A percentile compares a stretch with the other conserved stretches of the same genome.
phyloP scores from a whole-genome alignment of 352 stramenopile species.

The Globisporangium polare region DNA sequence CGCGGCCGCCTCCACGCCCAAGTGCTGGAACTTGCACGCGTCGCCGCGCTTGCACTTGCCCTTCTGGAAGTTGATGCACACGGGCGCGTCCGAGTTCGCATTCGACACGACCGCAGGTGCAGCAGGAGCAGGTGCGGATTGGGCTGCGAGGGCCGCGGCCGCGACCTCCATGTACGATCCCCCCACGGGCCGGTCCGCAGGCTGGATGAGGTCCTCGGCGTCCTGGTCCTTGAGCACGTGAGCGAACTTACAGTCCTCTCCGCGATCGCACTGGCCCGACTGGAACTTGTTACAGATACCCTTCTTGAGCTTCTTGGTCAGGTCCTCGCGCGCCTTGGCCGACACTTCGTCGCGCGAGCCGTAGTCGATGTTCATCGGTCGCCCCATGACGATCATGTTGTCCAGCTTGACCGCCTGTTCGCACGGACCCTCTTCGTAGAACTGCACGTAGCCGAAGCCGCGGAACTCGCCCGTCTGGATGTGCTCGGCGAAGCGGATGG shows the following conservation, averaged over 20 bases:
- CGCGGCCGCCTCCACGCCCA: slow-evolving; percentile 20
- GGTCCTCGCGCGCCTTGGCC: slow-evolving; percentile 60
- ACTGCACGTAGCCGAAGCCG: slow-evolving; percentile 91
- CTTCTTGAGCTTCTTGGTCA: slow-evolving; percentile 78
- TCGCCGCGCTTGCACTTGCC: slow-evolving; percentile 65
- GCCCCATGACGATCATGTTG: slow-evolving; percentile 79
- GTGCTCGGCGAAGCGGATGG: slow-evolving; percentile 80
- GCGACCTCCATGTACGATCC: slow-evolving; percentile 23
- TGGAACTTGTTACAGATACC: slow-evolving; percentile 75
- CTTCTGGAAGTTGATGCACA: slow-evolving; percentile 76
- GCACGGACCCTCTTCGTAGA: slow-evolving; percentile 86
- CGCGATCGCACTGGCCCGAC: slow-evolving; percentile 48
- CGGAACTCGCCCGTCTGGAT: slow-evolving; percentile 86
- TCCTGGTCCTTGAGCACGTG: slow-evolving; percentile 61
- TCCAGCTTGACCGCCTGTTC: slow-evolving; percentile 80
- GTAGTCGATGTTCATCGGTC: slow-evolving; percentile 83
- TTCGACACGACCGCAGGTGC: slow-evolving; percentile 17
- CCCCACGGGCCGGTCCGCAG: slow-evolving; percentile 24
- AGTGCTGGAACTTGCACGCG: slow-evolving; percentile 56
- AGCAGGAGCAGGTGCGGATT: not conserved
- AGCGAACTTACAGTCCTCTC: slow-evolving; percentile 69
- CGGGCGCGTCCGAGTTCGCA: slow-evolving; percentile 37
- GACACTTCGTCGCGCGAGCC: slow-evolving; percentile 61
- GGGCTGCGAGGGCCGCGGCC: slow-evolving; percentile 7
- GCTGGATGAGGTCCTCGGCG: slow-evolving; percentile 40